A percentile compares a stretch with the other conserved stretches of the same genome.
Conservation (phyloP, 768 basidiomycete genomes). For the Plicaturopsis crispa region DNA sequence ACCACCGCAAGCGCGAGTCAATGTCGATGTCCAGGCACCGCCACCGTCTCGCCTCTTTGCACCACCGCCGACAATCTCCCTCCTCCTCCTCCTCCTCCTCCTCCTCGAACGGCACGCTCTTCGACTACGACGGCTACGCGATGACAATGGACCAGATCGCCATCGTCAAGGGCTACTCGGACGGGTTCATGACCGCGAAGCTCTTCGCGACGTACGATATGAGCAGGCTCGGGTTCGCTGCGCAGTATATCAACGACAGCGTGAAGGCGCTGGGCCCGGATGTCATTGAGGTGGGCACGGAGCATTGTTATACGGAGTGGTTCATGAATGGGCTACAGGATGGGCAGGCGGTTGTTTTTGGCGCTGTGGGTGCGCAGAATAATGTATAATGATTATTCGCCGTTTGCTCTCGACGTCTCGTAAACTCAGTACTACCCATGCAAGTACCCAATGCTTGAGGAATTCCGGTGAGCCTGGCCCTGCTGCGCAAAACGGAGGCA, state of each 20-base stretch:
- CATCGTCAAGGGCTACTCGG: slow-evolving; percentile 40
- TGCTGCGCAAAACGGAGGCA: neutral
- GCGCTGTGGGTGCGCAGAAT: too few relatives aligned
- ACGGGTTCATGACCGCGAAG: slow-evolving; percentile 50
- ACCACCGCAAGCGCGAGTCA: neutral
- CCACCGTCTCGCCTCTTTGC: slow-evolving; percentile 20
- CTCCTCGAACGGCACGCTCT: neutral
- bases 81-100: too few relatives aligned
- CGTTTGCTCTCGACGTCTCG: too few relatives aligned
- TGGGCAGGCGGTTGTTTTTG: too few relatives aligned
- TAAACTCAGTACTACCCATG: too few relatives aligned
- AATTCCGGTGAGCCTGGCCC: too few relatives aligned
- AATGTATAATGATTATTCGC: too few relatives aligned
- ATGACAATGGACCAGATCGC: neutral
- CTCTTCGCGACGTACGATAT: slow-evolving; percentile 41
- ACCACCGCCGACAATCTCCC: too few relatives aligned
- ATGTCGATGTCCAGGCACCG: neutral
- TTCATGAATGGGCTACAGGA: slow-evolving; percentile 43
- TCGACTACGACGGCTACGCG: neutral
- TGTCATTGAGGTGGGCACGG: slow-evolving; percentile 28
- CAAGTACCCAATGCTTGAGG: too few relatives aligned
- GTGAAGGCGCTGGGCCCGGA: slow-evolving; percentile 25
- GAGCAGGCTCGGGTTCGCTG: slow-evolving; percentile 51
- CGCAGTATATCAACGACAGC: slow-evolving; percentile 52
- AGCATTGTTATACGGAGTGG: slow-evolving; percentile 34